Conservation (phyloP, 1,139 yeast species). For the Sugiyamaella neomexicana region DNA sequence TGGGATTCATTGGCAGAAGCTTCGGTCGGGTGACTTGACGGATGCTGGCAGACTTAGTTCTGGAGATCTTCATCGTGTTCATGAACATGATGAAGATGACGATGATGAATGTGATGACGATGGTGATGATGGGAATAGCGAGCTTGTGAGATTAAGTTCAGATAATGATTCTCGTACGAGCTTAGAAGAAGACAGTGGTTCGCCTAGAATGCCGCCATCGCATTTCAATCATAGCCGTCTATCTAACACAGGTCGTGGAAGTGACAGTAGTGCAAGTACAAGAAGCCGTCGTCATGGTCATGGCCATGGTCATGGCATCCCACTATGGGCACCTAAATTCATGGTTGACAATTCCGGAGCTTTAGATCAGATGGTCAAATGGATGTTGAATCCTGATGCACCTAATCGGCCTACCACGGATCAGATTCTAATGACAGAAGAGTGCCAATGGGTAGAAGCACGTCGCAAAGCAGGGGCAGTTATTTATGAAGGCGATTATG, state of each 20-base stretch:
- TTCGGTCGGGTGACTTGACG: conserved; percentile 90
- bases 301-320: conserved; percentile 39
- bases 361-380: conserved; percentile 74
- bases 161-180: conserved; percentile 12
- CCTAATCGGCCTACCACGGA: conserved; percentile 75
- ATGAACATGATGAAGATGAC: conserved; percentile 26
- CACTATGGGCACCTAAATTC: conserved; percentile 84
- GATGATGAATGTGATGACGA: conserved; percentile 13
- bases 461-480: conserved; percentile 93
- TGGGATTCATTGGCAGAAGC: conserved; percentile 95
- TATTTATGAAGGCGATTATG: conserved; percentile 94
- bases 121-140: conserved; percentile 9
- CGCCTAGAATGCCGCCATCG: conserved; percentile 11
- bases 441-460: conserved; percentile 74
- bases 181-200: conserved; percentile 4
- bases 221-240: conserved; percentile 1
- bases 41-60: conserved; percentile 91
- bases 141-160: conserved; percentile 4
- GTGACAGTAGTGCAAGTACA: conserved; percentile 12
- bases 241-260: not conserved
- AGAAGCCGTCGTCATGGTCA: conserved; percentile 1
- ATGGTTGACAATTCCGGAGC: conserved; percentile 71
- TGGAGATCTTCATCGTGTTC: conserved; percentile 48
- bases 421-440: conserved; percentile 64
- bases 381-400: conserved; percentile 92